These are phyloP conservation scores for Globisporangium canariense DNA, from an alignment of 352 stramenopile genomes.

Conservation along the genomic window DNA sequence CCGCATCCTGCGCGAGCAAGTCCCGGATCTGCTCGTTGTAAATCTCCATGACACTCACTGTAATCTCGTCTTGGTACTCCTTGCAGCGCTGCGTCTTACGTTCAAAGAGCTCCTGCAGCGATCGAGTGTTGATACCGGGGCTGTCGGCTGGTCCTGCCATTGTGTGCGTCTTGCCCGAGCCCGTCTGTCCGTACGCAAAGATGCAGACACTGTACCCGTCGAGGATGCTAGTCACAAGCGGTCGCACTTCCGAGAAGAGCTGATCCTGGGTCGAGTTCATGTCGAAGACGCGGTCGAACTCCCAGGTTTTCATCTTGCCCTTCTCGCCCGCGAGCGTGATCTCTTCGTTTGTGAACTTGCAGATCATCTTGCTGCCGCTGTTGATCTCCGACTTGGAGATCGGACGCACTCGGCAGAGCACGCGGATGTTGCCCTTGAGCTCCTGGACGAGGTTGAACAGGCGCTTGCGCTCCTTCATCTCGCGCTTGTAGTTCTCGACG, in stretches of 20 bases:
- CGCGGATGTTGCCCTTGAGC: conserved; percentile 97
- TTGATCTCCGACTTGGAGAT: conserved; percentile 77
- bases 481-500: conserved; percentile 88
- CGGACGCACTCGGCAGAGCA: conserved; percentile 94
- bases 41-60: conserved; percentile 94
- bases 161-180: conserved; percentile 85
- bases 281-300: conserved; percentile 87
- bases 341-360: conserved; percentile 79
- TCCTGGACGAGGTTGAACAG: conserved; percentile 96
- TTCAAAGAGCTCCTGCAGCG: conserved; percentile 80
- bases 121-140: conserved; percentile 82
- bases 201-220: conserved; percentile 90
- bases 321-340: conserved; percentile 79
- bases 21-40: conserved; percentile 96
- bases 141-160: conserved; percentile 73
- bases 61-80: conserved; percentile 84
- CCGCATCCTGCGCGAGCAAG: conserved; percentile 83
- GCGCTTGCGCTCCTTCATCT: conserved; percentile 87
- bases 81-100: conserved; percentile 61
- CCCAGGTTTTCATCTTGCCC: conserved; percentile 83
- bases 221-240: conserved; percentile 80
- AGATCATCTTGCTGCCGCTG: conserved; percentile 76
- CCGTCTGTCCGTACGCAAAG: conserved; percentile 88
- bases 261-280: conserved; percentile 71
- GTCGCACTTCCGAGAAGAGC: conserved; percentile 73